These are phyloP conservation scores for Chalara sp. DNA, from an alignment of 2,329 filamentous ascomycete species.

Conservation along the genomic window DNA sequence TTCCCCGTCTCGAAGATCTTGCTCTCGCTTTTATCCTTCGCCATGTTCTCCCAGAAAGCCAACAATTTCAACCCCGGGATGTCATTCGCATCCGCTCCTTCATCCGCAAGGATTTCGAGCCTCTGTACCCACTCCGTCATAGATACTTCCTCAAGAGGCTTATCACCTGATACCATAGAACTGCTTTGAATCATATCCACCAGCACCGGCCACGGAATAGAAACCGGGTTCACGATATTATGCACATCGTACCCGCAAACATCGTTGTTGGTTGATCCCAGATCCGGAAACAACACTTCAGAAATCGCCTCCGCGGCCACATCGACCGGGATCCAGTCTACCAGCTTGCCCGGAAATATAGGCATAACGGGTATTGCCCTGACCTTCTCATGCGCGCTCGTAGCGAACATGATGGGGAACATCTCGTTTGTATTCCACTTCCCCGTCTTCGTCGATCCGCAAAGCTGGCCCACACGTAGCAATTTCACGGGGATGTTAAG, in stretches of 20 bases:
- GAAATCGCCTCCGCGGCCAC: slow-evolving; percentile 14
- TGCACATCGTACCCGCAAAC: slow-evolving; percentile 7
- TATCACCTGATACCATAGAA: background rate
- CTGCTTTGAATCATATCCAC: slow-evolving; percentile 10
- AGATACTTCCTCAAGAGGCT: slow-evolving; percentile 6
- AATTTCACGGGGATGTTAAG: slow-evolving; percentile 16
- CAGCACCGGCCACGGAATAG: slow-evolving; percentile 13
- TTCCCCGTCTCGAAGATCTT: slow-evolving; percentile 18
- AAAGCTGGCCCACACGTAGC: slow-evolving; percentile 22
- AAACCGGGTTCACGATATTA: slow-evolving; percentile 22
- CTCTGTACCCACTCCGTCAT: slow-evolving; percentile 16
- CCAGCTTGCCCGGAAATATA: slow-evolving; percentile 5
- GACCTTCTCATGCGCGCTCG: slow-evolving; percentile 10
- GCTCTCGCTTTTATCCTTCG: slow-evolving; percentile 1
- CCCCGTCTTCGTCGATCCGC: slow-evolving; percentile 17
- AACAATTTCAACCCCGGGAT: slow-evolving; percentile 18
- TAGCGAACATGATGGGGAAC: slow-evolving; percentile 21
- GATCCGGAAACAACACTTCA: slow-evolving; percentile 9
- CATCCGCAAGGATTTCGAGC: slow-evolving; percentile 7
- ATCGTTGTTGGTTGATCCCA: background rate
- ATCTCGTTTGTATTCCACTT: slow-evolving; percentile 21
- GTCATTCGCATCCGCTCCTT: background rate
- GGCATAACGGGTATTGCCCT: slow-evolving; percentile 15
- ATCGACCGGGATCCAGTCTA: slow-evolving; percentile 24
- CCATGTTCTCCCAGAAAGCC: slow-evolving; percentile 21